Conservation (phyloP, 2,329 filamentous ascomycete species). For the Bipolaris oryzae region DNA sequence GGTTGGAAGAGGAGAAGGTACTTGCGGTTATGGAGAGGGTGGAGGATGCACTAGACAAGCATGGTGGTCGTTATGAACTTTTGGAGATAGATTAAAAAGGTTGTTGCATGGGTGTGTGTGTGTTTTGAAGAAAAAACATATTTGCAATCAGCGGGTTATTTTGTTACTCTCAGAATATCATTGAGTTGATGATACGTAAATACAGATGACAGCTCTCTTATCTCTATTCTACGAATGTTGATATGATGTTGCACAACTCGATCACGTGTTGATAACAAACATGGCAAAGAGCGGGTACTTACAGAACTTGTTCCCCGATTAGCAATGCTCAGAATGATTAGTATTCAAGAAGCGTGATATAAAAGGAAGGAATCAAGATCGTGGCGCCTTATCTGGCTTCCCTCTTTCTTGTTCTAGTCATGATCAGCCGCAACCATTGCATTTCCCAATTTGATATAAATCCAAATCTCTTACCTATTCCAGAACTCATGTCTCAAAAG, state of each 20-base stretch:
- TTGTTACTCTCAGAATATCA: too few relatives aligned
- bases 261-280: neutral
- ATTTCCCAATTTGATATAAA: neutral
- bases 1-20: slow-evolving; percentile 87
- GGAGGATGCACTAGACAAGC: slow-evolving; percentile 71
- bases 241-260: neutral
- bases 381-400: neutral
- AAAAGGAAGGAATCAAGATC: neutral
- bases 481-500: neutral
- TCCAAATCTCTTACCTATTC: neutral
- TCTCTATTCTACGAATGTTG: neutral
- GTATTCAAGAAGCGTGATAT: neutral
- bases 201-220: neutral
- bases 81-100: slow-evolving; percentile 52
- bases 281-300: neutral
- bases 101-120: neutral
- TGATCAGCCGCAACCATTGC: neutral
- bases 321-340: neutral
- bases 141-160: neutral
- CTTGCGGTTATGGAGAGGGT: slow-evolving; percentile 78
- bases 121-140: neutral
- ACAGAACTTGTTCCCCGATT: neutral
- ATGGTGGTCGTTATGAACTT: slow-evolving; percentile 58
- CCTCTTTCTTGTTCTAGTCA: neutral
- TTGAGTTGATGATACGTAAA: too few relatives aligned